phyloP scores from a whole-genome alignment of 345 rosid genomes.

The Corchorus capsularis region DNA sequence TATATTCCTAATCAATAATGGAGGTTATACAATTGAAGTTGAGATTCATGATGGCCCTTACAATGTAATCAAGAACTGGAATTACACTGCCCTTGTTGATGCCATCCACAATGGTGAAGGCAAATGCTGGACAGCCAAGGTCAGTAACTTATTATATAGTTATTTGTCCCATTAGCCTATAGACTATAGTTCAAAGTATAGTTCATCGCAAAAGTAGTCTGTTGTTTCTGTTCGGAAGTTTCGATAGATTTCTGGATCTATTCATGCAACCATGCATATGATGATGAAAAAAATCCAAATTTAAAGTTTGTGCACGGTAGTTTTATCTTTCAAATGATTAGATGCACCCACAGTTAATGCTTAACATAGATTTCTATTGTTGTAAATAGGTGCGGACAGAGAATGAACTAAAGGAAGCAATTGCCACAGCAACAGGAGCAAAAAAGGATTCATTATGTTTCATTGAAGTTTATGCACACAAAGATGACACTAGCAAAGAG shows the following conservation, averaged over 20 bases:
- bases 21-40: constrained; percentile 77
- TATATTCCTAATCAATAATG: constrained; percentile 75
- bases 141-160: constrained; percentile 22
- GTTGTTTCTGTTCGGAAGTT: neutral
- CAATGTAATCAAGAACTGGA: constrained; percentile 81
- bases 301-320: neutral
- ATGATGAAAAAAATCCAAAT: neutral
- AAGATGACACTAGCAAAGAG: constrained; percentile 85
- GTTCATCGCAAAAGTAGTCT: neutral
- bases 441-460: constrained; percentile 60
- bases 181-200: neutral
- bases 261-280: neutral
- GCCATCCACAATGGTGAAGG: constrained; percentile 81
- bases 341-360: constrained; percentile 7
- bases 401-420: constrained; percentile 52
- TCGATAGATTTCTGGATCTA: neutral
- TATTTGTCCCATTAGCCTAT: neutral
- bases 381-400: constrained; percentile 51
- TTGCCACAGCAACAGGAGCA: constrained; percentile 42
- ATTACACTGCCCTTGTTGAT: constrained; percentile 59
- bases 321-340: neutral
- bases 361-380: neutral
- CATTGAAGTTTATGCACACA: constrained; percentile 65
- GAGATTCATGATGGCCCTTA: constrained; percentile 82
- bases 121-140: constrained; percentile 79